Conservation (phyloP, 805 yeast species). For the Candida michaelii region DNA sequence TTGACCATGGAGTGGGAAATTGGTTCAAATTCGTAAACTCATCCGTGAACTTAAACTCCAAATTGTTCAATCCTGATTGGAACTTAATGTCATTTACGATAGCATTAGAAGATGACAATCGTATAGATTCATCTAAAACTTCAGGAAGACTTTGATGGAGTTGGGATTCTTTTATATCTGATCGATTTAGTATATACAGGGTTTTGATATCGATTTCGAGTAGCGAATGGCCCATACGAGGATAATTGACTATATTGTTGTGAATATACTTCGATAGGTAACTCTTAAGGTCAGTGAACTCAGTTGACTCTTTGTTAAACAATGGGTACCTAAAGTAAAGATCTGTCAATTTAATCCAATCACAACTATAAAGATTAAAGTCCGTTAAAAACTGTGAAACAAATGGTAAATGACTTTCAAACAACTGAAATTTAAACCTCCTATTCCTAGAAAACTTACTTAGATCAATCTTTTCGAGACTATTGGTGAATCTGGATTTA, state of each 20-base stretch:
- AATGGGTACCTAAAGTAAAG: conserved; percentile 61
- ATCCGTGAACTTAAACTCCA: conserved; percentile 9
- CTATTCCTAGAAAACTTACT: conserved; percentile 5
- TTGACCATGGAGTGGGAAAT: conserved; percentile 28
- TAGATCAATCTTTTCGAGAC: conserved; percentile 21
- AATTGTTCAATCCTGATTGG: conserved; percentile 46
- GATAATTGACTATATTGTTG: conserved; percentile 32
- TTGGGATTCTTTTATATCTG: conserved; percentile 40
- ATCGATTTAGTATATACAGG: conserved; percentile 58
- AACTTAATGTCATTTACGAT: conserved; percentile 58
- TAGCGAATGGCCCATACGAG: conserved; percentile 60
- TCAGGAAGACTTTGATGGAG: conserved; percentile 53
- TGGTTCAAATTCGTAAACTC: conserved; percentile 1
- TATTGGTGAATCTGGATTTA: conserved; percentile 51
- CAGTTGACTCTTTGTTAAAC: conserved; percentile 16
- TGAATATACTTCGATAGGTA: conserved; percentile 13
- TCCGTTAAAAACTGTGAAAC: conserved; percentile 78
- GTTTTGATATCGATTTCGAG: conserved; percentile 74
- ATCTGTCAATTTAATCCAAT: conserved; percentile 57
- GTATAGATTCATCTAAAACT: conserved; percentile 17
- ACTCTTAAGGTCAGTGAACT: conserved; percentile 14
- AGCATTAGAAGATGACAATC: conserved; percentile 47
- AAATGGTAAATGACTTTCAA: conserved; percentile 81
- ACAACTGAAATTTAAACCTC: conserved; percentile 24
- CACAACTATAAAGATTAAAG: conserved; percentile 81